These are phyloP conservation scores for Astrocystis sublimbata DNA, from an alignment of 495 filamentous ascomycete species.

Conservation along the genomic window DNA sequence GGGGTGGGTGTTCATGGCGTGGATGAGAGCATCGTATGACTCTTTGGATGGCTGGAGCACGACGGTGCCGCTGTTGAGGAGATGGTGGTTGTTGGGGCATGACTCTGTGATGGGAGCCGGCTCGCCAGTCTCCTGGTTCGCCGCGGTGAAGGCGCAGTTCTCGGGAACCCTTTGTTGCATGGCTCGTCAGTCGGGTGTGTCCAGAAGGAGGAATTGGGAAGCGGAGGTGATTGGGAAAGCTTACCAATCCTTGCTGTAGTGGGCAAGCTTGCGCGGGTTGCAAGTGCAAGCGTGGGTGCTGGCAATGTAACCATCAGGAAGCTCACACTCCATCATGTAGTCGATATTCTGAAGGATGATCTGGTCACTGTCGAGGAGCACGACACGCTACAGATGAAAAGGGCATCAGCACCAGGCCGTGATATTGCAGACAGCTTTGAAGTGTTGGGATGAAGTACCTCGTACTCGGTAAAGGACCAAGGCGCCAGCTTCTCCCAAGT, in stretches of 20 bases:
- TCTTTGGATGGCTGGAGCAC: constrained; percentile 35
- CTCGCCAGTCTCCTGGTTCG: constrained; percentile 37
- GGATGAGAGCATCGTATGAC: constrained; percentile 36
- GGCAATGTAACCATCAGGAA: constrained; percentile 38
- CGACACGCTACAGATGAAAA: constrained; percentile 32
- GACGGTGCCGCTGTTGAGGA: constrained; percentile 44
- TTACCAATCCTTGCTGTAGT: constrained; percentile 40
- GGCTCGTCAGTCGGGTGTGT: neutral
- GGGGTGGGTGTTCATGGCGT: constrained; percentile 45
- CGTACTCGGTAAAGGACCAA: constrained; percentile 43
- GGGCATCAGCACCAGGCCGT: neutral
- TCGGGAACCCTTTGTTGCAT: constrained; percentile 29
- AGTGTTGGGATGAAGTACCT: constrained; percentile 29
- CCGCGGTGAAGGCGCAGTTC: constrained; percentile 43
- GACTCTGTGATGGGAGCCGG: constrained; percentile 35
- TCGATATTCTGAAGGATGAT: constrained; percentile 44
- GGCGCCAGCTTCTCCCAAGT: constrained; percentile 47
- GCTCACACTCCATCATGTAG: constrained; percentile 41
- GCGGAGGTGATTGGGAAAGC: neutral
- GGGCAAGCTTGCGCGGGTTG: constrained; percentile 41
- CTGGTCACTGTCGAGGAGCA: constrained; percentile 44
- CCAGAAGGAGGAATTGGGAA: neutral
- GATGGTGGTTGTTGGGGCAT: constrained; percentile 39
- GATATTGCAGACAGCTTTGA: neutral
- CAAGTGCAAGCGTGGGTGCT: constrained; percentile 41